Percentiles rank a stretch among this genome's conserved stretches.
These are phyloP conservation scores for Fusarium sp. DNA, from an alignment of 2,329 filamentous ascomycete genomes.

Conservation along the genomic window DNA sequence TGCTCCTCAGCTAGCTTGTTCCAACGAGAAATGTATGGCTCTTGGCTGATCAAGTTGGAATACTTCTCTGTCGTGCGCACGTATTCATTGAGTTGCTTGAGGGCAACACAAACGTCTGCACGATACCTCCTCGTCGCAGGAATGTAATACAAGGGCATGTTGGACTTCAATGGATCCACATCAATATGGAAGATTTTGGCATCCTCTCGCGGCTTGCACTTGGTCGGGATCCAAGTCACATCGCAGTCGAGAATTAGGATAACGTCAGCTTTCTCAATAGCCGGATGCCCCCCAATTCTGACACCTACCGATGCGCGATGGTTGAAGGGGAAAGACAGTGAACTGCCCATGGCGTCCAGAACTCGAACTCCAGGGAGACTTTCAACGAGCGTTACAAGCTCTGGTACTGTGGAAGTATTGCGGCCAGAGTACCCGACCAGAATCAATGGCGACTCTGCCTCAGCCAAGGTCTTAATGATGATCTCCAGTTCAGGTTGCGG, in stretches of 20 bases:
- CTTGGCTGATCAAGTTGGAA: background rate
- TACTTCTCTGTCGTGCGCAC: background rate
- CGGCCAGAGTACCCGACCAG: slow-evolving; percentile 23
- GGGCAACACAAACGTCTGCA: slow-evolving; percentile 72
- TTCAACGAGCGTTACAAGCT: slow-evolving; percentile 75
- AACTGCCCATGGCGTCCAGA: slow-evolving; percentile 79
- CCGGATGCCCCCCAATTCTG: slow-evolving; percentile 71
- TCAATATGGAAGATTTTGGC: slow-evolving; percentile 73
- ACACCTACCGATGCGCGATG: slow-evolving; percentile 2
- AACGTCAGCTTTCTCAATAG: slow-evolving; percentile 81
- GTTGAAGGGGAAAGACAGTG: slow-evolving; percentile 78
- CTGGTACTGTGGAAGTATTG: slow-evolving; percentile 41
- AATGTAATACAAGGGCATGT: slow-evolving; percentile 80
- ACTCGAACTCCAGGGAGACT: slow-evolving; percentile 76
- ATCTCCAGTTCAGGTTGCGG: slow-evolving; percentile 54
- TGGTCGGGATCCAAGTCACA: slow-evolving; percentile 90
- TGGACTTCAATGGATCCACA: slow-evolving; percentile 74
- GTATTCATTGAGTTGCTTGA: slow-evolving; percentile 55
- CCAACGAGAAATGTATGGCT: slow-evolving; percentile 10
- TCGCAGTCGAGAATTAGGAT: slow-evolving; percentile 90
- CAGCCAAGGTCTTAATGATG: slow-evolving; percentile 11
- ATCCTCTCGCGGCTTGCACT: slow-evolving; percentile 65
- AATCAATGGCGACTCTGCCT: slow-evolving; percentile 18
- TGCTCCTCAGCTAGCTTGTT: slow-evolving; percentile 2
- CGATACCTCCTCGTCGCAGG: slow-evolving; percentile 73